Evolutionary conservation across 1,139 yeast genomes (phyloP).

Genomic region (Kodamaea sp.): DNA sequence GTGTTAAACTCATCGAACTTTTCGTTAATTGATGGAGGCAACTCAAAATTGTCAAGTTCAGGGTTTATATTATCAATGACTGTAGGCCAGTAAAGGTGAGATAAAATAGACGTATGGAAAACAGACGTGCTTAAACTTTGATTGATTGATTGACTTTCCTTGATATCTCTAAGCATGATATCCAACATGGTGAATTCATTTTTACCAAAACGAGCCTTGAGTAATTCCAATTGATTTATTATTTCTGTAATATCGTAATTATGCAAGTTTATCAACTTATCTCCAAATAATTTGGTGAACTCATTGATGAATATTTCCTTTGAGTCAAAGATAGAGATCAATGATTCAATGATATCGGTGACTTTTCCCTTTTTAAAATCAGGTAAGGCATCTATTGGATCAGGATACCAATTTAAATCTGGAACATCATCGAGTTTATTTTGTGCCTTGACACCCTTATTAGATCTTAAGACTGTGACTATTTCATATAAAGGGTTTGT

Average conservation of each 20-base stretch:
- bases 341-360: slow-evolving; percentile 66
- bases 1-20: slow-evolving; percentile 42
- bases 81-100: slow-evolving; percentile 54
- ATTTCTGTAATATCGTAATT: slow-evolving; percentile 45
- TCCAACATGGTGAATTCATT: slow-evolving; percentile 65
- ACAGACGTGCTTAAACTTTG: slow-evolving; percentile 17
- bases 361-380: slow-evolving; percentile 69
- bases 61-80: slow-evolving; percentile 26
- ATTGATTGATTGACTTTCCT: slow-evolving; percentile 47
- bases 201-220: slow-evolving; percentile 67
- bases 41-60: slow-evolving; percentile 34
- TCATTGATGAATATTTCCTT: slow-evolving; percentile 73
- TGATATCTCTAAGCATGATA: slow-evolving; percentile 80
- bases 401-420: slow-evolving; percentile 76
- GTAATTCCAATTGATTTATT: slow-evolving; percentile 42
- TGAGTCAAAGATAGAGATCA: slow-evolving; percentile 74
- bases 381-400: slow-evolving; percentile 88
- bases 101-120: slow-evolving; percentile 32
- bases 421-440: slow-evolving; percentile 23
- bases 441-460: neutral
- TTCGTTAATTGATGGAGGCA: slow-evolving; percentile 43
- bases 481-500: slow-evolving; percentile 46
- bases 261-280: slow-evolving; percentile 48
- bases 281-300: slow-evolving; percentile 63
- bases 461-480: slow-evolving; percentile 46